Conservation (phyloP, 2,329 filamentous ascomycete species). For the Leptographium radiaticola region DNA sequence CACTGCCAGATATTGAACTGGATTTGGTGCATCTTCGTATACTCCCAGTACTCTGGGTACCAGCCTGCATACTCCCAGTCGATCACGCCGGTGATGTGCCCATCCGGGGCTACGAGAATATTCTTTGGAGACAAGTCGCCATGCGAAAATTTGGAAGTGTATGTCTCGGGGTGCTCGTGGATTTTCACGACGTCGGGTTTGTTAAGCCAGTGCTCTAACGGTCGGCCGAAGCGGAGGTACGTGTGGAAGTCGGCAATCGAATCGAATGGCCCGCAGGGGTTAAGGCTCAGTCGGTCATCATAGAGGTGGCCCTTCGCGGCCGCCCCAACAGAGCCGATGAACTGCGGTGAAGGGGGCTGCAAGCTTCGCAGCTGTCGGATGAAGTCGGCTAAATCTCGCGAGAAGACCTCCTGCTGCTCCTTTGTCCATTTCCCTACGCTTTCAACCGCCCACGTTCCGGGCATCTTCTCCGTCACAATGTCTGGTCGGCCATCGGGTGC, state of each 20-base stretch:
- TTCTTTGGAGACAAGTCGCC: background rate
- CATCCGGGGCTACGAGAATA: background rate
- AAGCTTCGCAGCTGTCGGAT: background rate
- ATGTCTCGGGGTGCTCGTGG: background rate
- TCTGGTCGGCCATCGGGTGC: background rate
- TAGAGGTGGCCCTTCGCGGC: no score
- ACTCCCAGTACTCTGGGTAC: no score
- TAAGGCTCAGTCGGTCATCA: no score
- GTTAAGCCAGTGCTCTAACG: background rate
- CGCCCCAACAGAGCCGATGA: background rate
- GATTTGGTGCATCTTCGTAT: no score
- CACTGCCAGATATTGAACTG: no score
- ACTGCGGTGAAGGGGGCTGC: background rate
- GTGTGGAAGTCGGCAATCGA: background rate
- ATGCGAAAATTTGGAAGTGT: background rate
- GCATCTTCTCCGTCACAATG: background rate
- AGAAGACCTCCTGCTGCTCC: background rate
- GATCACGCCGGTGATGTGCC: background rate
- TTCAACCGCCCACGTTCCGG: background rate
- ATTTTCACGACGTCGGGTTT: background rate
- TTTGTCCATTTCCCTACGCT: background rate
- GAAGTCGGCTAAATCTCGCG: background rate
- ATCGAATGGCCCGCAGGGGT: background rate
- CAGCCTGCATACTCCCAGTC: conserved; percentile 1
- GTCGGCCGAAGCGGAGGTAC: background rate